A percentile compares a stretch with the other conserved stretches of the same genome.
Evolutionary conservation across 345 rosid genomes (phyloP).

Genomic region (Aquilaria malaccensis): DNA sequence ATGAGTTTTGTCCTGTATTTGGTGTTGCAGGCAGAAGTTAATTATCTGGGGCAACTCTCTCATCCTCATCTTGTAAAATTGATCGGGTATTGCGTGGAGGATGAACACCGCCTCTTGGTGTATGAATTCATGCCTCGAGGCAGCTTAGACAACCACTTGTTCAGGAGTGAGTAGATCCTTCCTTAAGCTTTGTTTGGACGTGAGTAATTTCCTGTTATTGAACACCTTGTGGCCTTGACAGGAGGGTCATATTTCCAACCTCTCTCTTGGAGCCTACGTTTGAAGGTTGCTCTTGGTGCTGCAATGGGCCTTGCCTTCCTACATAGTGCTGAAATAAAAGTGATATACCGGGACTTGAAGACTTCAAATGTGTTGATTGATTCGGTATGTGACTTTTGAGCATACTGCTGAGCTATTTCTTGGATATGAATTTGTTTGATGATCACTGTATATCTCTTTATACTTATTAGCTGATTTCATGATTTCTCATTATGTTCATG

Average conservation of each 20-base stretch:
- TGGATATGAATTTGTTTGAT: no score
- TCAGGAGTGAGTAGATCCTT: constrained; percentile 45
- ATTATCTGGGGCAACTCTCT: constrained; percentile 56
- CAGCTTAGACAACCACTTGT: constrained; percentile 72
- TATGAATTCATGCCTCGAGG: constrained; percentile 80
- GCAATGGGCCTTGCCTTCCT: constrained; percentile 80
- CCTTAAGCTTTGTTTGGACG: not conserved
- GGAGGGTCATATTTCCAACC: constrained; percentile 83
- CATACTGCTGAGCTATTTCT: no score
- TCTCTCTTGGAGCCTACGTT: constrained; percentile 65
- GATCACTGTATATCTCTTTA: no score
- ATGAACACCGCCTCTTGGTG: constrained; percentile 61
- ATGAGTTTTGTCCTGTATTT: constrained; percentile 3
- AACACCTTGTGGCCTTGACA: constrained; percentile 16
- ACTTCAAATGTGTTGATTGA: constrained; percentile 66
- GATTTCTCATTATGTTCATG: not conserved
- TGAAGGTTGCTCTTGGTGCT: constrained; percentile 72
- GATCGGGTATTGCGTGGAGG: constrained; percentile 74
- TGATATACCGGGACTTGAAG: constrained; percentile 68
- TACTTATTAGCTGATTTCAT: not conserved
- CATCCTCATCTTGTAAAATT: constrained; percentile 69
- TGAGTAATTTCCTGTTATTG: not conserved
- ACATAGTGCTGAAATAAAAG: constrained; percentile 52
- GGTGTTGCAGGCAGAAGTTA: constrained; percentile 57
- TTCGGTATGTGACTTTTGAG: constrained; percentile 30